Evolutionary conservation across 148 eudicot species (phyloP).

Genomic region (Cornus controversa): DNA sequence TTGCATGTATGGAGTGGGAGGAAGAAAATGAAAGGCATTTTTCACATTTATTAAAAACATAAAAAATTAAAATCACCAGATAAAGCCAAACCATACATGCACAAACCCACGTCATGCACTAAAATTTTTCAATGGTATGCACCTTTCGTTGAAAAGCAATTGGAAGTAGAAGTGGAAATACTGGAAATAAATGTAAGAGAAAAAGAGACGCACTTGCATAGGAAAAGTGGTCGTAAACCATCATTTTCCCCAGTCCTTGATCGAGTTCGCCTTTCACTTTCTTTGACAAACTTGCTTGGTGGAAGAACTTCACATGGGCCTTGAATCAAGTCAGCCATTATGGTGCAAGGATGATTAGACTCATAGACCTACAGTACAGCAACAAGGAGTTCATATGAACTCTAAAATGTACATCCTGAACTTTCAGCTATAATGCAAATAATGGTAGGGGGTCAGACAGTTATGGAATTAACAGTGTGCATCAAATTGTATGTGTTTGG

Average conservation of each 20-base stretch:
- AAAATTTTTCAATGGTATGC: neutral
- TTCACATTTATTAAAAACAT: too few relatives aligned
- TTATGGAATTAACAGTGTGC: slow-evolving; percentile 4
- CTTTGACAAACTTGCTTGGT: slow-evolving; percentile 58
- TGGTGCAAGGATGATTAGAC: slow-evolving; percentile 56
- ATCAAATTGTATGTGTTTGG: neutral
- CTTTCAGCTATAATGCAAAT: neutral
- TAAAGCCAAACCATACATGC: neutral
- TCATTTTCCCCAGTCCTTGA: slow-evolving; percentile 22
- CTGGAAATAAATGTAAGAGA: neutral
- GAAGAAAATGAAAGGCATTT: too few relatives aligned
- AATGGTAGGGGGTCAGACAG: neutral
- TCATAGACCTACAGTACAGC: slow-evolving; percentile 69
- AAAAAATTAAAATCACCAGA: neutral
- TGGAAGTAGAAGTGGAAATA: slow-evolving; percentile 1
- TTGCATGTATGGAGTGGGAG: neutral
- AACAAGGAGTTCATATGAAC: slow-evolving; percentile 9
- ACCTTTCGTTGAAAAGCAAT: slow-evolving; percentile 1
- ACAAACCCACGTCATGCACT: slow-evolving; percentile 1
- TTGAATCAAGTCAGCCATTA: slow-evolving; percentile 65
- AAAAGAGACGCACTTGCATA: slow-evolving; percentile 62
- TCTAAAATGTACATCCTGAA: neutral
- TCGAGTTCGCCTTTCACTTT: slow-evolving; percentile 39
- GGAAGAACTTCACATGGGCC: slow-evolving; percentile 86
- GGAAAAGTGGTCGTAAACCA: slow-evolving; percentile 47